Conservation (phyloP, 805 yeast species). For the Monosporozyma yasuniensis region DNA sequence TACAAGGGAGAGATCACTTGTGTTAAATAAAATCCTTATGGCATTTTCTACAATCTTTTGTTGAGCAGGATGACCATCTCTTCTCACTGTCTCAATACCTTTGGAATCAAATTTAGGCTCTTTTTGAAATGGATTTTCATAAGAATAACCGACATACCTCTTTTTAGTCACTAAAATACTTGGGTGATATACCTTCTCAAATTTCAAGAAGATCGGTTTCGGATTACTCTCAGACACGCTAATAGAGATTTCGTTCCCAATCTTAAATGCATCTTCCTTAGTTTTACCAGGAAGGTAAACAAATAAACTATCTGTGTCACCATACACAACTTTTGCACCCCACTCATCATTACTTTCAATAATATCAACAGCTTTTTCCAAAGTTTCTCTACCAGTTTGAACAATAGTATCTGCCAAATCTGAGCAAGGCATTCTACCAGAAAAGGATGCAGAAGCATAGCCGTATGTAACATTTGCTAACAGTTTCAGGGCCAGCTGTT, state of each 20-base stretch:
- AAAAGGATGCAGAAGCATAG: slow-evolving; percentile 86
- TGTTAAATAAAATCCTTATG: slow-evolving; percentile 59
- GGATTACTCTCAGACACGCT: slow-evolving; percentile 61
- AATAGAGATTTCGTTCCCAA: slow-evolving; percentile 65
- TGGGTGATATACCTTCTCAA: slow-evolving; percentile 90
- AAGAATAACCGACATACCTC: slow-evolving; percentile 82
- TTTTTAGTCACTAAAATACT: slow-evolving; percentile 76
- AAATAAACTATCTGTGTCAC: slow-evolving; percentile 92
- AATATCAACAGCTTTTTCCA: slow-evolving; percentile 56
- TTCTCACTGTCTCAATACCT: slow-evolving; percentile 87
- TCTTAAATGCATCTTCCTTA: slow-evolving; percentile 62
- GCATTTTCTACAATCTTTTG: slow-evolving; percentile 70
- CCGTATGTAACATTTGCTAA: slow-evolving; percentile 96
- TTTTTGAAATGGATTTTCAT: slow-evolving; percentile 46
- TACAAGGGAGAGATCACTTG: slow-evolving; percentile 60
- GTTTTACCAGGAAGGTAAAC: slow-evolving; percentile 82
- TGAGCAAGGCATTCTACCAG: slow-evolving; percentile 95
- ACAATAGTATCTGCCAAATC: slow-evolving; percentile 95
- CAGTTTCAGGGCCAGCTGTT: slow-evolving; percentile 80
- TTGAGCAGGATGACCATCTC: slow-evolving; percentile 93
- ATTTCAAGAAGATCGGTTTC: slow-evolving; percentile 70
- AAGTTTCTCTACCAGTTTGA: slow-evolving; percentile 77
- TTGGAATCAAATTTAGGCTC: slow-evolving; percentile 82
- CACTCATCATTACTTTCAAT: slow-evolving; percentile 54
- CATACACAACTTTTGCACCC: slow-evolving; percentile 92